These are phyloP conservation scores for Macrocybe gigantea DNA, from an alignment of 768 basidiomycete species.

Conservation along the genomic window DNA sequence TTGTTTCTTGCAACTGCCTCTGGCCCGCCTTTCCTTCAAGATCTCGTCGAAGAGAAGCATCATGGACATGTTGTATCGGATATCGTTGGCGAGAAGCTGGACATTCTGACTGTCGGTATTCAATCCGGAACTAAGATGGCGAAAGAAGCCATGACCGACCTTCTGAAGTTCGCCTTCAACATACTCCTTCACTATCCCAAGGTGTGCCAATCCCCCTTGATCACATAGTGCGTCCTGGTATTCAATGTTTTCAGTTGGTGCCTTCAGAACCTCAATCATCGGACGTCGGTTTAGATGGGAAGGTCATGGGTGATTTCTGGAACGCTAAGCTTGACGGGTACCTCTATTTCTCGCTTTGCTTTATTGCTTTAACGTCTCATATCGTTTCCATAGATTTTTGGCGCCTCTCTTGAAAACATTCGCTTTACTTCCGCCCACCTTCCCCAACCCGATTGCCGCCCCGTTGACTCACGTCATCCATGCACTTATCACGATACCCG, in stretches of 20 bases:
- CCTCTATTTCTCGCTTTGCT: slow-evolving; percentile 17
- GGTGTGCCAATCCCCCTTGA: slow-evolving; percentile 30
- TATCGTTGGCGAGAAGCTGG: slow-evolving; percentile 55
- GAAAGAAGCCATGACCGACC: slow-evolving; percentile 72
- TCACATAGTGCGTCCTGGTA: background rate
- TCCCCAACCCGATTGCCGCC: slow-evolving; percentile 56
- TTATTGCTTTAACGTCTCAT: background rate
- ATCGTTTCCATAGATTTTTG: slow-evolving; percentile 45
- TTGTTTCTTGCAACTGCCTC: slow-evolving; percentile 70
- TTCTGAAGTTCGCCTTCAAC: slow-evolving; percentile 84
- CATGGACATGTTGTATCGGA: slow-evolving; percentile 55
- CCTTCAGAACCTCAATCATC: slow-evolving; percentile 39
- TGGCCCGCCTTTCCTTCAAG: slow-evolving; percentile 40
- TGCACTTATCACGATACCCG: slow-evolving; percentile 72
- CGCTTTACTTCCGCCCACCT: slow-evolving; percentile 55
- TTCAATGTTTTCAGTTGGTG: slow-evolving; percentile 24
- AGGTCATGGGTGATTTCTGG: slow-evolving; percentile 74
- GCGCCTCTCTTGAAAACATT: slow-evolving; percentile 68
- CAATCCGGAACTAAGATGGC: slow-evolving; percentile 47
- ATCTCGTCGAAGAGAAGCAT: slow-evolving; percentile 62
- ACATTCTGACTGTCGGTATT: slow-evolving; percentile 43
- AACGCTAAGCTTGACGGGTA: slow-evolving; percentile 66
- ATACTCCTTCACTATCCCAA: slow-evolving; percentile 78
- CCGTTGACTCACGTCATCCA: slow-evolving; percentile 84
- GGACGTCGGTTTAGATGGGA: slow-evolving; percentile 25